phyloP scores from a whole-genome alignment of 2,329 filamentous ascomycete genomes.

The Fusarium sp. region DNA sequence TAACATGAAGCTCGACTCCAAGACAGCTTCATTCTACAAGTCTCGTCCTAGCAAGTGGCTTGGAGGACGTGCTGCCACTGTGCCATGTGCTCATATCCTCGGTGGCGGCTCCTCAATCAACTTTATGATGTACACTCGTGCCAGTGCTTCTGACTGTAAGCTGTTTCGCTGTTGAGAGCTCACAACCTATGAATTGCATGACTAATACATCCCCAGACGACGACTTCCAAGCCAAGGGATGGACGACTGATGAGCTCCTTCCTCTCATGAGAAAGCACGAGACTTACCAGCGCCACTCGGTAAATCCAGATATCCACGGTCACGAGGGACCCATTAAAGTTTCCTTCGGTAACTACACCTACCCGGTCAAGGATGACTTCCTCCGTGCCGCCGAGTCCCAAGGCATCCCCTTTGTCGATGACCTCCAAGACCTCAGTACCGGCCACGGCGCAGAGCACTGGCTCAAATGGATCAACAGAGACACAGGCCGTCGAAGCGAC shows the following conservation, averaged over 20 bases:
- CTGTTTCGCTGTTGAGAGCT: fast-evolving
- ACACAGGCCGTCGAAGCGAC: slow-evolving; percentile 72
- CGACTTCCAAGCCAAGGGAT: slow-evolving; percentile 84
- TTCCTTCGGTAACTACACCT: slow-evolving; percentile 84
- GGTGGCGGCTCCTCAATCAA: slow-evolving; percentile 82
- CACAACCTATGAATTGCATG: background rate
- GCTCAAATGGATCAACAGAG: slow-evolving; percentile 87
- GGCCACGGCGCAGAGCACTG: slow-evolving; percentile 82
- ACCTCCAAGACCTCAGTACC: slow-evolving; percentile 78
- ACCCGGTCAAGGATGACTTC: slow-evolving; percentile 87
- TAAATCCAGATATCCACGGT: slow-evolving; percentile 77
- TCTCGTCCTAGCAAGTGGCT: slow-evolving; percentile 81
- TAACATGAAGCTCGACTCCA: slow-evolving; percentile 84
- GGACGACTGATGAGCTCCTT: slow-evolving; percentile 80
- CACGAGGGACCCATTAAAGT: slow-evolving; percentile 87
- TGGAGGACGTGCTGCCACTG: slow-evolving; percentile 76
- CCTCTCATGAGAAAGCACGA: slow-evolving; percentile 86
- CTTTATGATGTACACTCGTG: slow-evolving; percentile 71
- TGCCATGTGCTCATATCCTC: slow-evolving; percentile 80
- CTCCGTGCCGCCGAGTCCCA: slow-evolving; percentile 78
- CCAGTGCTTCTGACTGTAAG: slow-evolving; percentile 48
- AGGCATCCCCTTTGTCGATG: slow-evolving; percentile 80
- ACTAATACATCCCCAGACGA: slow-evolving; percentile 56
- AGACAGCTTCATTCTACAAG: slow-evolving; percentile 86
- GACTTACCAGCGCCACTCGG: slow-evolving; percentile 77